phyloP scores from a whole-genome alignment of 2,329 filamentous ascomycete species.

The Fusarium irregulare region DNA sequence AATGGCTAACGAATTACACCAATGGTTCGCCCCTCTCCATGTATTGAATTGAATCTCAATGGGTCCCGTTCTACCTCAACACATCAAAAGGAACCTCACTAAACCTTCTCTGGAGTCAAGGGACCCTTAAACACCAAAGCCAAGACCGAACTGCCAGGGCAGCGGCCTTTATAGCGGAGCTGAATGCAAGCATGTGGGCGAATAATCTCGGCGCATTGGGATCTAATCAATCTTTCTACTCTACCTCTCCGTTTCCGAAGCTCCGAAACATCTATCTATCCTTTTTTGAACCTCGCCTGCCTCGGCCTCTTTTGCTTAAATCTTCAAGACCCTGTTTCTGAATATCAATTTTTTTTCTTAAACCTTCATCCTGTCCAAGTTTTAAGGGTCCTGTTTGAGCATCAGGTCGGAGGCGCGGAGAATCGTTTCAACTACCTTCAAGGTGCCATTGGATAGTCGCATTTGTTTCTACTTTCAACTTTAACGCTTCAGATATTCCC shows the following conservation, averaged over 20 bases:
- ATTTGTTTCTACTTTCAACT: slow-evolving; percentile 26
- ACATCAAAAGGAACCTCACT: slow-evolving; percentile 18
- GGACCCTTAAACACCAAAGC: slow-evolving; percentile 13
- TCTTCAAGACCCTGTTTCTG: not conserved
- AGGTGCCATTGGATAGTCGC: slow-evolving; percentile 12
- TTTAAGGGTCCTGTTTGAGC: slow-evolving; percentile 17
- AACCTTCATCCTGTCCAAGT: not conserved
- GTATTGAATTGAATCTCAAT: not conserved
- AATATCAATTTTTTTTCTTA: not conserved
- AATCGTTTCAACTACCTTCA: slow-evolving; percentile 24
- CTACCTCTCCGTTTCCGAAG: slow-evolving; percentile 4
- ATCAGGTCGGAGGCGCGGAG: slow-evolving; percentile 14
- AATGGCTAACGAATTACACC: slow-evolving; percentile 8
- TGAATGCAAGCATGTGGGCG: slow-evolving; percentile 26
- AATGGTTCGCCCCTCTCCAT: slow-evolving; percentile 7
- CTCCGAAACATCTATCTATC: not conserved
- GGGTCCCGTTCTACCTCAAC: slow-evolving; percentile 3
- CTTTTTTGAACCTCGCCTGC: slow-evolving; percentile 14
- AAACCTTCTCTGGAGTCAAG: slow-evolving; percentile 5
- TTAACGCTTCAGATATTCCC: slow-evolving; percentile 26
- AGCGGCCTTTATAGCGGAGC: slow-evolving; percentile 14
- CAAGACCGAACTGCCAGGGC: slow-evolving; percentile 14
- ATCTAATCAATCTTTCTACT: slow-evolving; percentile 41
- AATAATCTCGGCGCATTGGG: slow-evolving; percentile 26
- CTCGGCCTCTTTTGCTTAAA: not conserved